These are phyloP conservation scores for Fusarium luffae DNA, from an alignment of 2,329 filamentous ascomycete genomes.

Conservation along the genomic window DNA sequence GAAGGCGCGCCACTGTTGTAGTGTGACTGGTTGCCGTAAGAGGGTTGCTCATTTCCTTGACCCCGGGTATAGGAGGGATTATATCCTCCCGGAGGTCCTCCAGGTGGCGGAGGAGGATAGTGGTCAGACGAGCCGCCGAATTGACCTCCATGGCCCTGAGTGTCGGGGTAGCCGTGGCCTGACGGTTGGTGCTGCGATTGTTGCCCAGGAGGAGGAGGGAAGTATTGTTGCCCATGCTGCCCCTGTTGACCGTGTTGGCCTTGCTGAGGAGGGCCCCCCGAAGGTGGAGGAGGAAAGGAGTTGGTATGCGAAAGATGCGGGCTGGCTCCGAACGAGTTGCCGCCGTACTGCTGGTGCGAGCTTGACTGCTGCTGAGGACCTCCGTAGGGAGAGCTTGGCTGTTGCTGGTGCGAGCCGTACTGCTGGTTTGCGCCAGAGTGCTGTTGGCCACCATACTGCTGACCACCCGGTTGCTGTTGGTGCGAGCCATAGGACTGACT, in stretches of 20 bases:
- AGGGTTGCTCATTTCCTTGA: constrained; percentile 43
- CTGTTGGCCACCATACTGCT: constrained; percentile 42
- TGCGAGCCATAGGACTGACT: constrained; percentile 20
- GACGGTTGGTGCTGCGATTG: constrained; percentile 38
- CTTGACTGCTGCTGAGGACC: constrained; percentile 27
- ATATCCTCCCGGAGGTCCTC: constrained; percentile 43
- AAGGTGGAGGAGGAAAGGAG: constrained; percentile 42
- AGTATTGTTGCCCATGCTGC: constrained; percentile 36
- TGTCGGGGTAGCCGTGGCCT: constrained; percentile 38
- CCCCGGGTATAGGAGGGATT: constrained; percentile 45
- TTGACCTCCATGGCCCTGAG: constrained; percentile 35
- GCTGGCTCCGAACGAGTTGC: constrained; percentile 36
- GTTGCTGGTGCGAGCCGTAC: constrained; percentile 40
- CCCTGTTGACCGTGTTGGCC: constrained; percentile 22
- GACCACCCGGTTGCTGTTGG: constrained; percentile 41
- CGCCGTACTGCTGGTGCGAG: constrained; percentile 39
- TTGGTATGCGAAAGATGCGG: constrained; percentile 42
- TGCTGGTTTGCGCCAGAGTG: constrained; percentile 21
- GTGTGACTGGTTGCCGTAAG: constrained; percentile 46
- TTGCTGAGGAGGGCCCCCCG: constrained; percentile 39
- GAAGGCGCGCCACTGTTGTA: constrained; percentile 45
- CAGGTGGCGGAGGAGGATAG: constrained; percentile 42
- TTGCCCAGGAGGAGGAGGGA: constrained; percentile 38
- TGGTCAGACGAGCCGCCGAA: constrained; percentile 39
- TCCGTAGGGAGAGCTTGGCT: constrained; percentile 25